Evolutionary conservation across 345 rosid genomes (phyloP).

Genomic region (Arabidopsis suecica): DNA sequence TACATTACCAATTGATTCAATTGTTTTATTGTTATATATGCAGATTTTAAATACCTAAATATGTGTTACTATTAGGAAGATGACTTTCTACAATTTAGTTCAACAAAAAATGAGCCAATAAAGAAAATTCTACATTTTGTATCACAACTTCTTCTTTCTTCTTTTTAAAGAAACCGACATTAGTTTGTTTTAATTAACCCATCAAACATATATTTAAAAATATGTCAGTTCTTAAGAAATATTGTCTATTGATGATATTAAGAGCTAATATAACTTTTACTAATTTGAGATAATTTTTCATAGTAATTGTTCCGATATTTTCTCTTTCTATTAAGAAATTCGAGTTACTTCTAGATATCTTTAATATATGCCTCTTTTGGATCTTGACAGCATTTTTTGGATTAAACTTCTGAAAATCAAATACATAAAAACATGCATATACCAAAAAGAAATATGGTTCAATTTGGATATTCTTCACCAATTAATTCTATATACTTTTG

Average conservation of each 20-base stretch:
- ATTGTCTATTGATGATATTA: neutral
- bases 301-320: neutral
- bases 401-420: slow-evolving; percentile 15
- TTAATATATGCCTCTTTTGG: neutral
- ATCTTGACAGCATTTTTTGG: slow-evolving; percentile 6
- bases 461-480: slow-evolving; percentile 34
- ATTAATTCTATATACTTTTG: slow-evolving; percentile 20
- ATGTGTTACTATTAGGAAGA: neutral
- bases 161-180: no score
- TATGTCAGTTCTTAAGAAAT: neutral
- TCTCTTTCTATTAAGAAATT: neutral
- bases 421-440: slow-evolving; percentile 22
- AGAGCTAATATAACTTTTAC: neutral
- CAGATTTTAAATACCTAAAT: neutral
- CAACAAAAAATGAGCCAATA: neutral
- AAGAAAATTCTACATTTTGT: neutral
- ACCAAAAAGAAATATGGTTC: slow-evolving; percentile 19
- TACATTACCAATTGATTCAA: no score
- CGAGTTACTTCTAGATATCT: neutral
- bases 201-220: neutral
- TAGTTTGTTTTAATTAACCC: neutral
- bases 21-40: no score
- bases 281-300: neutral
- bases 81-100: neutral
- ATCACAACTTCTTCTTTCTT: neutral